Conservation (phyloP, 2,329 filamentous ascomycete genomes). For the Colletotrichum australisinense region DNA sequence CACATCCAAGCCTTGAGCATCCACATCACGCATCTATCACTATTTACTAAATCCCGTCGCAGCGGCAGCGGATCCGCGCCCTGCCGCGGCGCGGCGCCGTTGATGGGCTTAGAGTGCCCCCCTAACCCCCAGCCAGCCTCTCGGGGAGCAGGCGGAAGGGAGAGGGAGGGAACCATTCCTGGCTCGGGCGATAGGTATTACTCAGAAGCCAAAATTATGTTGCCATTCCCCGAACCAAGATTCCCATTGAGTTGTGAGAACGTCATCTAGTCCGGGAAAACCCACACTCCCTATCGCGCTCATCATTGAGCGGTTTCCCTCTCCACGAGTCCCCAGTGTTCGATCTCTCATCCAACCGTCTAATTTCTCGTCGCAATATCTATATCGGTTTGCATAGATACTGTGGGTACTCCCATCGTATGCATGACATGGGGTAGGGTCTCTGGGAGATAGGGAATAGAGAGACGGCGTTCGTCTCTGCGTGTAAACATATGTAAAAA, state of each 20-base stretch:
- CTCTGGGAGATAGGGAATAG: neutral
- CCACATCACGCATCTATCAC: neutral
- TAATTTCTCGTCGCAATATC: conserved; percentile 15
- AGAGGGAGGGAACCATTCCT: neutral
- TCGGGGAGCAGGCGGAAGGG: neutral
- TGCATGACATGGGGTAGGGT: neutral
- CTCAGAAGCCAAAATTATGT: neutral
- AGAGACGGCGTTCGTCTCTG: neutral
- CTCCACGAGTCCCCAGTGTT: neutral
- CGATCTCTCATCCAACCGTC: neutral
- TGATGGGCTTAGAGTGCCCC: neutral
- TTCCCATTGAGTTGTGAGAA: neutral
- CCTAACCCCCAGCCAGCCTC: neutral
- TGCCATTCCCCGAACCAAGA: neutral
- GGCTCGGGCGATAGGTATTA: neutral
- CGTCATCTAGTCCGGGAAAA: neutral
- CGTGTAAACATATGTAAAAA: neutral
- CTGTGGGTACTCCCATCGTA: neutral
- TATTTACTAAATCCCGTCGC: neutral
- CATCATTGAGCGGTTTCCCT: neutral
- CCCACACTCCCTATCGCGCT: neutral
- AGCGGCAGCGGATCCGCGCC: conserved; percentile 13
- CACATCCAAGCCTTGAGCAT: neutral
- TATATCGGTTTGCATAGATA: neutral
- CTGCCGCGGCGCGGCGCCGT: neutral